Conservation (phyloP, 805 yeast genomes). For the Pachysolen tannophilus region DNA sequence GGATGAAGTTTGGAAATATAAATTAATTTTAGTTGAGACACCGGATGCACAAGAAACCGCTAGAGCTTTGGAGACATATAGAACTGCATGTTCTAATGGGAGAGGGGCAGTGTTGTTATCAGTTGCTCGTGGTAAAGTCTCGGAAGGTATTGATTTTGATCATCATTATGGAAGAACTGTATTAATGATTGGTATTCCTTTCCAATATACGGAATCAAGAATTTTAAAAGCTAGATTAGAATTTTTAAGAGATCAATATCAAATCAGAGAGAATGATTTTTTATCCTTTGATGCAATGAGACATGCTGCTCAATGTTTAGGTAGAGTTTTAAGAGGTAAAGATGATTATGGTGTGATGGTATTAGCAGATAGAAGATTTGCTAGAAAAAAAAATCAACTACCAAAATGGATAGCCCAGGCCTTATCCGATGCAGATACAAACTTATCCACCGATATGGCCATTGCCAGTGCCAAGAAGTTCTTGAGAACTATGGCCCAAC, state of each 20-base stretch:
- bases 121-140: constrained; percentile 98
- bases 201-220: constrained; percentile 96
- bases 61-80: constrained; percentile 86
- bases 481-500: constrained; percentile 90
- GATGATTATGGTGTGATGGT: constrained; percentile 99
- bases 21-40: constrained; percentile 89
- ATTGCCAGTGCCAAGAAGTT: constrained; percentile 90
- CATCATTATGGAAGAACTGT: constrained; percentile 98
- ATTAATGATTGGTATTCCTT: constrained; percentile 97
- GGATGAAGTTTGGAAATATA: constrained; percentile 98
- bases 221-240: constrained; percentile 92
- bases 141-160: constrained; percentile 98
- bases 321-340: constrained; percentile 94
- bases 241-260: constrained; percentile 86
- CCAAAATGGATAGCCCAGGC: constrained; percentile 99
- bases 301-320: constrained; percentile 98
- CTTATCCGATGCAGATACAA: constrained; percentile 81
- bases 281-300: constrained; percentile 98
- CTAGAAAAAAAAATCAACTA: constrained; percentile 75
- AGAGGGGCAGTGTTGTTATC: constrained; percentile 94
- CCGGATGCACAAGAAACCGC: constrained; percentile 99
- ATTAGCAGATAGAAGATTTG: constrained; percentile 87
- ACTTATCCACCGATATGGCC: constrained; percentile 95
- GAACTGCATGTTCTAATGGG: constrained; percentile 96
- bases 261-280: constrained; percentile 89